These are phyloP conservation scores for Corchorus capsularis DNA, from an alignment of 345 rosid genomes.

Conservation along the genomic window DNA sequence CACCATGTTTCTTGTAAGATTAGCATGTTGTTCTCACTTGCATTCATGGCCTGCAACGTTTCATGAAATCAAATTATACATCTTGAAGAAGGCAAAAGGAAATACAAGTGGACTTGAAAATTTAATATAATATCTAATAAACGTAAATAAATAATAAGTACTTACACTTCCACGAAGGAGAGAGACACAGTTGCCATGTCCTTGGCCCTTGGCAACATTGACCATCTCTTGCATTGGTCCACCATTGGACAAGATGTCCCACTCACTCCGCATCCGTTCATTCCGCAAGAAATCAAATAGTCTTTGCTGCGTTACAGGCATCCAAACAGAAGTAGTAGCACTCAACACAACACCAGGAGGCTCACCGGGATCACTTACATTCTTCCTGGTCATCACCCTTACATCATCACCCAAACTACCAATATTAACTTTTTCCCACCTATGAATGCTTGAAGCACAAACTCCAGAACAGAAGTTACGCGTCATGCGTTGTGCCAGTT, in stretches of 20 bases:
- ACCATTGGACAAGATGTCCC: constrained; percentile 69
- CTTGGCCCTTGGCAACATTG: constrained; percentile 62
- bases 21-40: constrained; percentile 66
- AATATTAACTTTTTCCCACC: constrained; percentile 54
- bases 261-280: constrained; percentile 57
- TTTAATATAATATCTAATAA: background rate
- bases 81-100: background rate
- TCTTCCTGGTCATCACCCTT: constrained; percentile 61
- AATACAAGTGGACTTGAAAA: background rate
- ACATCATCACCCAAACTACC: constrained; percentile 62
- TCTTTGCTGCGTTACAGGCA: constrained; percentile 53
- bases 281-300: constrained; percentile 62
- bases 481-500: constrained; percentile 70
- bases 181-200: constrained; percentile 65
- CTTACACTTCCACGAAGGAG: constrained; percentile 59
- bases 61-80: background rate
- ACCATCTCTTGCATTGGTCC: constrained; percentile 70
- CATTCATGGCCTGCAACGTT: constrained; percentile 50
- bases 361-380: constrained; percentile 63
- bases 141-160: background rate
- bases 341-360: constrained; percentile 65
- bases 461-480: constrained; percentile 62
- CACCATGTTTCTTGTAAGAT: constrained; percentile 69
- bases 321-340: constrained; percentile 72
- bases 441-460: constrained; percentile 50